Evolutionary conservation across 176 grass and related monocot species (phyloP), one percentile per base, ranked within the genome.

Genomic region (Oryza glaberrima): DNA sequence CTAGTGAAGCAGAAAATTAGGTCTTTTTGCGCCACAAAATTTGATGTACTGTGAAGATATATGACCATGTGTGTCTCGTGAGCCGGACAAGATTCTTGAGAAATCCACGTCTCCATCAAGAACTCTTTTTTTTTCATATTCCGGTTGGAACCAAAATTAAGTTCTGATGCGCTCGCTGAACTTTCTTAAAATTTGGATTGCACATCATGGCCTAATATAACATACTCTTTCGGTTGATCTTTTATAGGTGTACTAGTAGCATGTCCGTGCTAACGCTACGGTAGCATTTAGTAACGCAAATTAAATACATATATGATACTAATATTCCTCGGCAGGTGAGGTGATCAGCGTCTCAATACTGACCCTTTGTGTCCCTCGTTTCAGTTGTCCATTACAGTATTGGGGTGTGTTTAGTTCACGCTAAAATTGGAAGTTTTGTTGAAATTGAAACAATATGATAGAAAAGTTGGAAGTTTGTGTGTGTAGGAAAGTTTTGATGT

Each of bases 271-370:
- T 36, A 36, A 36, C 3, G 35, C 35, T 36, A 36, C 35, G 35
- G 35, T 36, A 4, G 4, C 35, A 36, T 36, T 36, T 36, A 36
- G 35, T 36, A 36, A 36, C 4, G 4, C 30, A 5, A 36, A 36
- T 36, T 36, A 36, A 36, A 36, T 36, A 5, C 4, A 36, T 36
- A 36, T 36, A 95, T 7, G 84, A 95, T 34, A 98, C 95, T 65
- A 90, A 98, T 70, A 98, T 95, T 71, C 92, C 91, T 84, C 92
- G 95, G 5, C 95, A 94, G 95, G 95, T 94, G 67, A 19, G 44
- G 14, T 48, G 30, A n/a, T 74, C 16, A 4, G 4, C 69, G 61
- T 71, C 43, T 20, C 35, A 35, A 1, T 47, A 15, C 54, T 10
- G 1, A 44, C 11, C 11, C 26, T 74, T 30, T 77, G 8, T 77